Evolutionary conservation across 139 green algal species (phyloP).

Genomic region (Chlorella sorokiniana): DNA sequence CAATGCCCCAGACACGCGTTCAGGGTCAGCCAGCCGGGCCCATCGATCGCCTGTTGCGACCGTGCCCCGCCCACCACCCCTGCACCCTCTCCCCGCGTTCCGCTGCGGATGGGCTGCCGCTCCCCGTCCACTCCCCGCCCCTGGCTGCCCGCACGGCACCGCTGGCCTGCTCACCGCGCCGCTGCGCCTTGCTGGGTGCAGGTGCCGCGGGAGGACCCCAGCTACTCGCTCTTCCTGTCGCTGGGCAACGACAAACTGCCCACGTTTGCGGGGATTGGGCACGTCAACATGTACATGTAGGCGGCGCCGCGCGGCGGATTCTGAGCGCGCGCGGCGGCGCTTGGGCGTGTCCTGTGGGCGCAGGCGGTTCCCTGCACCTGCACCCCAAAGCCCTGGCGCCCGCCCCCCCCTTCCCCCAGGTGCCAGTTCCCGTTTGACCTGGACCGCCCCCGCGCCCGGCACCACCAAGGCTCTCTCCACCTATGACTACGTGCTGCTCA

Average conservation of each 20-base stretch:
- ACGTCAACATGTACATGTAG: slow-evolving; percentile 39
- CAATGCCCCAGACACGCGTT: too few relatives aligned
- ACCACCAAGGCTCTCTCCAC: not conserved
- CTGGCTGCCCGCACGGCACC: not conserved
- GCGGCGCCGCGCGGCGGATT: too few relatives aligned
- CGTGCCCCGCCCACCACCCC: too few relatives aligned
- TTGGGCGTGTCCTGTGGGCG: not conserved
- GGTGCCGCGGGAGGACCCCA: not conserved
- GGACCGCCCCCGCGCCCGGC: not conserved
- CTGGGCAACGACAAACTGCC: slow-evolving; percentile 41
- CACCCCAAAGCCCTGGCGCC: not conserved
- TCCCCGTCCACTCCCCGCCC: not conserved
- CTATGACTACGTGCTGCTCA: slow-evolving; percentile 37
- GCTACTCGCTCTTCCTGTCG: slow-evolving; percentile 28
- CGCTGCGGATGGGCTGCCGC: not conserved
- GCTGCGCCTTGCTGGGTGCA: not conserved
- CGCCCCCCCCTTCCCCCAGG: not conserved
- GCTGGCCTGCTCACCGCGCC: not conserved
- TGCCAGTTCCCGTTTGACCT: slow-evolving; percentile 33
- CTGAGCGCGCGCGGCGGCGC: too few relatives aligned
- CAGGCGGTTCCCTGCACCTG: not conserved
- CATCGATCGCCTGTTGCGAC: too few relatives aligned
- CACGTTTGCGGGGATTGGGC: slow-evolving; percentile 5
- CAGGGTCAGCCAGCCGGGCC: too few relatives aligned
- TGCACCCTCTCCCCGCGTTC: too few relatives aligned